Evolutionary conservation across 768 basidiomycete species (phyloP).

Genomic region (Boletales sp.): DNA sequence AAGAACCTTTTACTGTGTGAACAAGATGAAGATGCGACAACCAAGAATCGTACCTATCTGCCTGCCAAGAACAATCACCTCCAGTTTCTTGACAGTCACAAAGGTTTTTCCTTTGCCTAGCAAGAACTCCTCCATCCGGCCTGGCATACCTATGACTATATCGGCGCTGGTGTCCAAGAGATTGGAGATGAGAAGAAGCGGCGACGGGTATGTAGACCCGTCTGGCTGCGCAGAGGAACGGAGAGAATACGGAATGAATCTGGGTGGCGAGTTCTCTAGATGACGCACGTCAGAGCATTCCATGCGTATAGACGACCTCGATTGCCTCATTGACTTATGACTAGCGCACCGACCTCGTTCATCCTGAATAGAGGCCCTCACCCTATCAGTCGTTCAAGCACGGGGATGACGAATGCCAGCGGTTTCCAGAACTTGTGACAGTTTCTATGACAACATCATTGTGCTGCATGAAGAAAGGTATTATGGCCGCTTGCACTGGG

Average conservation of each 20-base stretch:
- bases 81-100: slow-evolving; percentile 77
- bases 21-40: neutral
- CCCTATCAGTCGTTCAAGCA: slow-evolving; percentile 79
- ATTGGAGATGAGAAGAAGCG: slow-evolving; percentile 77
- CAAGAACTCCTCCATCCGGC: slow-evolving; percentile 88
- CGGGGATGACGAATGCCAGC: slow-evolving; percentile 89
- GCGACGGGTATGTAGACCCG: slow-evolving; percentile 46
- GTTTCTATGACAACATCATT: slow-evolving; percentile 99
- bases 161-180: slow-evolving; percentile 77
- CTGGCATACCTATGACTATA: slow-evolving; percentile 91
- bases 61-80: slow-evolving; percentile 91
- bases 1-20: slow-evolving; percentile 51
- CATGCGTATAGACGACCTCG: neutral
- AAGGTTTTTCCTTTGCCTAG: slow-evolving; percentile 65
- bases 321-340: slow-evolving; percentile 91
- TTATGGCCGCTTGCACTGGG: slow-evolving; percentile 91
- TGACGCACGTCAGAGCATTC: neutral
- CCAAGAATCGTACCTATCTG: slow-evolving; percentile 67
- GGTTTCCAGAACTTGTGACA: slow-evolving; percentile 97
- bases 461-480: slow-evolving; percentile 94
- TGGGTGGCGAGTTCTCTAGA: slow-evolving; percentile 88
- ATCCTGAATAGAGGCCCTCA: slow-evolving; percentile 62
- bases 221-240: slow-evolving; percentile 67
- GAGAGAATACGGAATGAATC: slow-evolving; percentile 83
- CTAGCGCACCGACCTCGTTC: slow-evolving; percentile 85